Conservation (phyloP, 441 rosid genomes). For the Iberis amara region DNA sequence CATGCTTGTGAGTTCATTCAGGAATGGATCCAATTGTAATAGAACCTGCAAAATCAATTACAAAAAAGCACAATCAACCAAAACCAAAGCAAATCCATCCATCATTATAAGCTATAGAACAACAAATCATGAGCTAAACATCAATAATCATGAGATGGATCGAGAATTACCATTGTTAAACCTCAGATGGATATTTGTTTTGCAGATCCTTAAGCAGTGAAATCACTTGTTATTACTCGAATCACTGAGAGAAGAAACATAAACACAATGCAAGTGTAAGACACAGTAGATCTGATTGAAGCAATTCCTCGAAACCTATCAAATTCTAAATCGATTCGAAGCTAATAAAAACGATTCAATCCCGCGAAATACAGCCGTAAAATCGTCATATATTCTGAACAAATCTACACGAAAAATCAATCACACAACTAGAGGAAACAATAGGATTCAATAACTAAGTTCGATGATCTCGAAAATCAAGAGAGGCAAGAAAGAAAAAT, state of each 20-base stretch:
- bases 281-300: slow-evolving; percentile 18
- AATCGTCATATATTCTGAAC: background rate
- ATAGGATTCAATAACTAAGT: too few relatives aligned
- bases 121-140: background rate
- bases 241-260: slow-evolving; percentile 9
- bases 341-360: too few relatives aligned
- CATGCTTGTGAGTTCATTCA: slow-evolving; percentile 84
- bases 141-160: background rate
- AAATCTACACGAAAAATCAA: background rate
- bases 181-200: slow-evolving; percentile 8
- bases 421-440: background rate
- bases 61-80: background rate
- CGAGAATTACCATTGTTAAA: background rate
- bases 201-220: slow-evolving; percentile 15
- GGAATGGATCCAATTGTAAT: slow-evolving; percentile 76
- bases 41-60: slow-evolving; percentile 41
- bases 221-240: slow-evolving; percentile 5
- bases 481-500: background rate
- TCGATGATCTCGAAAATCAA: background rate
- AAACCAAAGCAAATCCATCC: background rate
- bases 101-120: too few relatives aligned
- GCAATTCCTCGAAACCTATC: background rate
- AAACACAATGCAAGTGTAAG: slow-evolving; percentile 20
- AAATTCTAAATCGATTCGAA: background rate
- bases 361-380: background rate